Base-by-base conservation (phyloP, 331 rosid species). In the Malus hybrid region DNA sequence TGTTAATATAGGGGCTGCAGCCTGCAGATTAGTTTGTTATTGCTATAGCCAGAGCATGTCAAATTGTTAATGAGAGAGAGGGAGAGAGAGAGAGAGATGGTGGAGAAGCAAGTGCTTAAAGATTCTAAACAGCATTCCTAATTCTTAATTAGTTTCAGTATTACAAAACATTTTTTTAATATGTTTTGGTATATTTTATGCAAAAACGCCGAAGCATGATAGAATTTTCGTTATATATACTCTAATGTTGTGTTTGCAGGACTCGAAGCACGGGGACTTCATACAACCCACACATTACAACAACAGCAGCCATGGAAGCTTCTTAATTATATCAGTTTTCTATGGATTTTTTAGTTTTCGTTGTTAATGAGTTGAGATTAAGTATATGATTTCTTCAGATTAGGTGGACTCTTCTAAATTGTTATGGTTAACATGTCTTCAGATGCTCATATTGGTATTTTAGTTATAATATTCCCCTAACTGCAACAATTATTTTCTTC, bases 61-160 rank as follows among this genome's bases (percentile, higher is more conserved):
- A 42, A 42, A 42, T 44, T 11, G 50, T 11, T 44, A 44, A 44
- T 11, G 0, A 15, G 57, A 52, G 57, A 14, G 56, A 15, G 56
- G 1, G 56, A 15, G 56, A 50, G 46, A 6, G 36, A 33, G 36
- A 33, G 36, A 33, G 36, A 29, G 13, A 44, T 59, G 67, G 54
- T 70, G 73, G 75, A 54, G 32, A 62, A 69, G 52, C 81, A 77
- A 67, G 81, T 72, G 79, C 74, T 57, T 10, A 19, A 46, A 57
- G 81, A 76, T 71, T 72, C 70, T 48, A 71, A 67, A 81, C 31
- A 33, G 34, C 14, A 24, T 24, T 55, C 60, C 60, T 55, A 55
- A 55, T 19, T 55, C 22, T 18, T 55, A 7, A n/a, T 55, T 44
- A 11, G 14, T 44, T 44, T 11, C 50, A 44, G 15, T 44, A 44